These are phyloP conservation scores for Phaeoacremonium minimum DNA, from an alignment of 2,329 filamentous ascomycete genomes.

Conservation along the genomic window DNA sequence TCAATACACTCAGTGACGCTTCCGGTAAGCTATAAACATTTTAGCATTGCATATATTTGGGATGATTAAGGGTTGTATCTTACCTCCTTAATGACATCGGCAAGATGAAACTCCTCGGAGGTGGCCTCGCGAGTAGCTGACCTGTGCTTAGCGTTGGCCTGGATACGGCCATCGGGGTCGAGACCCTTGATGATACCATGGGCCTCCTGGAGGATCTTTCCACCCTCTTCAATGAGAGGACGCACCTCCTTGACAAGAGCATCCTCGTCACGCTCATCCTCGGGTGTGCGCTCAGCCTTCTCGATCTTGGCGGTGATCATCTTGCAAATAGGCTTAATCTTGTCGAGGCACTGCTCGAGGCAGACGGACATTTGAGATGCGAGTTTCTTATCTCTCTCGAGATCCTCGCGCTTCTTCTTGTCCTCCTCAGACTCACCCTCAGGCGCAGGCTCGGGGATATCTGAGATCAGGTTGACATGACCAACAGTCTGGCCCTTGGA, in stretches of 20 bases:
- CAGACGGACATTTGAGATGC: slow-evolving; percentile 70
- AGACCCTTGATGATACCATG: slow-evolving; percentile 84
- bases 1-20: slow-evolving; percentile 81
- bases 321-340: slow-evolving; percentile 79
- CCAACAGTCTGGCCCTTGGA: slow-evolving; percentile 63
- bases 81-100: slow-evolving; percentile 76
- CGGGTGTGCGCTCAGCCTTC: slow-evolving; percentile 71
- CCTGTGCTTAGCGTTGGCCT: slow-evolving; percentile 79
- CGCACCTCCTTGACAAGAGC: slow-evolving; percentile 80
- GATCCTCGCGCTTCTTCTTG: slow-evolving; percentile 49
- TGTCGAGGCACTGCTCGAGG: slow-evolving; percentile 76
- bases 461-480: slow-evolving; percentile 62
- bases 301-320: slow-evolving; percentile 84
- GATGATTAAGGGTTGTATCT: slow-evolving; percentile 11
- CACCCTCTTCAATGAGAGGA: slow-evolving; percentile 83
- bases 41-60: slow-evolving; percentile 1
- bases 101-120: slow-evolving; percentile 79
- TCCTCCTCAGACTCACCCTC: slow-evolving; percentile 56
- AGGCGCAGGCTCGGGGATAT: slow-evolving; percentile 40
- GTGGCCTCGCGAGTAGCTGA: slow-evolving; percentile 70
- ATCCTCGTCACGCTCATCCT: slow-evolving; percentile 88
- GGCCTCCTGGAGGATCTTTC: slow-evolving; percentile 76
- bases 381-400: slow-evolving; percentile 68
- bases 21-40: slow-evolving; percentile 57
- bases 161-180: slow-evolving; percentile 83